Base-by-base conservation (phyloP, 306 rosid species). In the Cicer arietinum region DNA sequence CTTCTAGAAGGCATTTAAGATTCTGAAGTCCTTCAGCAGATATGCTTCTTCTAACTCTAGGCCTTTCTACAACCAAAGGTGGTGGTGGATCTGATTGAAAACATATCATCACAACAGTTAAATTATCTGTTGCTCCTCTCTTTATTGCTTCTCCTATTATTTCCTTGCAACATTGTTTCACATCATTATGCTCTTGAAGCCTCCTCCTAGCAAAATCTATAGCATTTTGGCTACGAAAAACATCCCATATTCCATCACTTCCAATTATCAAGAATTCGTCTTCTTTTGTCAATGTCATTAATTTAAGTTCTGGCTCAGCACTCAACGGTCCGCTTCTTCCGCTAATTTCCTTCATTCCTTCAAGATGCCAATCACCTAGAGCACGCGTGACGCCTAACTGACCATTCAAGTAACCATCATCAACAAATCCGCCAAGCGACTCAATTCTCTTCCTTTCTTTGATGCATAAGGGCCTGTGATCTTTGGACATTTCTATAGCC, bases 231-330 rank as follows among this genome's bases (percentile, higher is more conserved):
- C 88, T 95, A 4, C 80, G 85, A 69, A 95, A 95, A 62, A 86
- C 78, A 2, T 95, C 99, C 99, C 99, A 95, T 22, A 95, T 84
- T 45, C 99, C 98, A 58, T 95, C 98, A 44, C 98, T 95, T 0
- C 93, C 98, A 41, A 95, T 92, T 67, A 95, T 92, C 77, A 95
- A 77, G 67, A 95, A 92, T 69, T 95, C 99, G 12, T 95, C 93
- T 13, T 89, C 97, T 79, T 86, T 88, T 43, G 90, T 84, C 69
- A 95, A 77, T 77, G 93, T 89, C 54, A 71, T 73, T 74, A 86
- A 47, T 79, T 69, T 89, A 25, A 95, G 96, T 85, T 95, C 98
- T 2, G 99, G 99, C 82, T 90, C 96, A 18, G 99, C 95, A 62
- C 84, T 92, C 73, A 95, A 82, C 3, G 99, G 99, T 72, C 98